A percentile compares a stretch with the other conserved stretches of the same genome.
These are phyloP conservation scores for Pleurotus platypus DNA, from an alignment of 768 basidiomycete species.

Conservation along the genomic window DNA sequence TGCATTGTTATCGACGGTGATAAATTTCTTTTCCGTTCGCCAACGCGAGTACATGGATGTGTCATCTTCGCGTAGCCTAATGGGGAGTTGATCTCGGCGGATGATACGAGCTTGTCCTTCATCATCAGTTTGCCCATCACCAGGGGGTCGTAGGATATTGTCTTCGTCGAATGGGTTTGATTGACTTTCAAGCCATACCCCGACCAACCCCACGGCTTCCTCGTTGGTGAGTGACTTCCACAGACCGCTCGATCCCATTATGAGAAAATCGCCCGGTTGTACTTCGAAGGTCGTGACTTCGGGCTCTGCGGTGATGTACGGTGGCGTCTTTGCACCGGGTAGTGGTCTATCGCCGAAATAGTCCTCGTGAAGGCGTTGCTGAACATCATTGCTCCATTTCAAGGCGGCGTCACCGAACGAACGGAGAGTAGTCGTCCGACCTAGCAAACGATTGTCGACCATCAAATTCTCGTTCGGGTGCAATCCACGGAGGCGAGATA, in stretches of 20 bases:
- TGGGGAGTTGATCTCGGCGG: slow-evolving; percentile 26
- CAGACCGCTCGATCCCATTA: slow-evolving; percentile 49
- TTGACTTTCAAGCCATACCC: slow-evolving; percentile 35
- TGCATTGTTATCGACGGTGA: slow-evolving; percentile 39
- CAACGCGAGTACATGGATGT: slow-evolving; percentile 34
- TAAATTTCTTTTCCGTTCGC: slow-evolving; percentile 34
- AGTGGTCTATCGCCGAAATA: slow-evolving; percentile 29
- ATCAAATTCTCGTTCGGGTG: slow-evolving; percentile 28
- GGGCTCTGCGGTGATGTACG: slow-evolving; percentile 50
- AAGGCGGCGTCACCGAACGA: slow-evolving; percentile 40
- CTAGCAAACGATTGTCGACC: slow-evolving; percentile 19
- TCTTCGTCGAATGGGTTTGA: neutral
- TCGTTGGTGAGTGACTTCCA: slow-evolving; percentile 52
- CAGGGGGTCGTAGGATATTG: neutral
- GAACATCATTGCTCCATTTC: slow-evolving; percentile 39
- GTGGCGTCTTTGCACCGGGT: slow-evolving; percentile 33
- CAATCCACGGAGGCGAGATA: slow-evolving; percentile 22
- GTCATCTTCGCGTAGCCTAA: slow-evolving; percentile 22
- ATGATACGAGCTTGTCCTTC: slow-evolving; percentile 4
- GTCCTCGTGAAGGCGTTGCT: slow-evolving; percentile 28
- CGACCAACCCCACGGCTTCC: slow-evolving; percentile 53
- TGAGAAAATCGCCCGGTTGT: slow-evolving; percentile 47
- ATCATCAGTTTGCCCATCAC: neutral
- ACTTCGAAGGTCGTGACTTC: slow-evolving; percentile 41
- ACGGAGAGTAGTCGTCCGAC: slow-evolving; percentile 21